Base-by-base conservation (phyloP, 805 yeast species). In the Pachysolen tannophilus region DNA sequence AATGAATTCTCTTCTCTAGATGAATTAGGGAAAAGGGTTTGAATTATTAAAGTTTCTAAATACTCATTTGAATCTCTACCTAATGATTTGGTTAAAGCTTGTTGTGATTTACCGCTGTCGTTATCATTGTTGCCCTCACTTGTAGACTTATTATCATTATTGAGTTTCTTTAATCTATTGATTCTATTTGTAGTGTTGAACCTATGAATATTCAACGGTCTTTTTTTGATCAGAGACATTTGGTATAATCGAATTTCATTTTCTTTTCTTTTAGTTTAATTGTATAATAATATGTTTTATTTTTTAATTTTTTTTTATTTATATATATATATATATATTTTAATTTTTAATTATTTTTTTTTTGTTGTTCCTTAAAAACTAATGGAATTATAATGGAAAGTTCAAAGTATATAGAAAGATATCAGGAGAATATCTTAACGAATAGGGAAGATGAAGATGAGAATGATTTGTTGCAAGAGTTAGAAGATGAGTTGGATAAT, bases 401-500 rank as follows among this genome's bases (percentile, higher is more conserved):
- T 14, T 43, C 62, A 5, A 52, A 49, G 33, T 43, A 62, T 32
- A 47, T 69, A 13, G 75, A 70, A 33, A 53, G 49, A 41, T 72
- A 67, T 49, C 74, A 69, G 43, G 66, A 67, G 9, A 46, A 63
- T 11, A 49, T 60, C 42, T 51, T 60, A 23, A 33, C 47, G 21
- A 48, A 50, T 8, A 45, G 40, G 3, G 43, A 42, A 4, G 54
- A 53, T 13, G 49, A 49, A 3, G 64, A 61, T 23, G 56, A 68
- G 6, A 68, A 63, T 38, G 69, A 60, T 10, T 37, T 64, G 15
- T 56, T 74, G 18, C 72, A 66, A 21, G 64, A 72, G 21, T 51
- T 75, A 26, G 80, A 72, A 31, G 55, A 61, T 18, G 69, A 77
- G 26, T 75, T 76, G 26, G 72, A 69, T 24, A 65, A 62, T 15